A percentile compares a stretch with the other conserved stretches of the same genome.
phyloP scores from a whole-genome alignment of 2,329 filamentous ascomycete genomes.

The Beauveria rudraprayagi region DNA sequence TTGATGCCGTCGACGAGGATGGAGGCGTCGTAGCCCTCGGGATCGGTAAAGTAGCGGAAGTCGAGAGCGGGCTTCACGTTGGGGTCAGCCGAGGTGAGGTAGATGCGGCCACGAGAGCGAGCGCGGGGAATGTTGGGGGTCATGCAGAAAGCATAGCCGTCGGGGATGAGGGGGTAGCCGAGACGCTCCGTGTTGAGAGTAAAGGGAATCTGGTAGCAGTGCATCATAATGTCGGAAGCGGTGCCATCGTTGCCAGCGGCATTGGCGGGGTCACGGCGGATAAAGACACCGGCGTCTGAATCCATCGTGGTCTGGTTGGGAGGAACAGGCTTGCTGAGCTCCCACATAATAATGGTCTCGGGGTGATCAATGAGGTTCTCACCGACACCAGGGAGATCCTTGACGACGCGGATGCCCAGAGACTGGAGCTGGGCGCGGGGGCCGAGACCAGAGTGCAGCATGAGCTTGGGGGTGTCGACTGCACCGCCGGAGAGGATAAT shows the following conservation, averaged over 20 bases:
- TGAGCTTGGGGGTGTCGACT: slow-evolving; percentile 67
- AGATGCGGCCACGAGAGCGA: slow-evolving; percentile 67
- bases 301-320: slow-evolving; percentile 83
- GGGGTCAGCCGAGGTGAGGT: slow-evolving; percentile 68
- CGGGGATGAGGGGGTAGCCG: slow-evolving; percentile 54
- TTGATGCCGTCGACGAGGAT: slow-evolving; percentile 71
- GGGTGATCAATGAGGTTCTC: slow-evolving; percentile 55
- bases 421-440: slow-evolving; percentile 43
- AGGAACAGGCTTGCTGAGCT: slow-evolving; percentile 69
- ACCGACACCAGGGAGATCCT: slow-evolving; percentile 51
- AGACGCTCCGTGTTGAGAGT: slow-evolving; percentile 76
- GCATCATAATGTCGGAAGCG: slow-evolving; percentile 87
- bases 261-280: slow-evolving; percentile 67
- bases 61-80: slow-evolving; percentile 73
- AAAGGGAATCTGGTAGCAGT: slow-evolving; percentile 94
- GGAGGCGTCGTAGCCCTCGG: slow-evolving; percentile 75
- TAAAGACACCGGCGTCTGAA: slow-evolving; percentile 81
- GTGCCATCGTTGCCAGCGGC: slow-evolving; percentile 61
- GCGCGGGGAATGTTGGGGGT: slow-evolving; percentile 84
- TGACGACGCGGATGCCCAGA: slow-evolving; percentile 48
- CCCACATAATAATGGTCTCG: slow-evolving; percentile 58
- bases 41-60: slow-evolving; percentile 84
- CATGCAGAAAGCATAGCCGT: slow-evolving; percentile 86
- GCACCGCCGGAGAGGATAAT: slow-evolving; percentile 75
- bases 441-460: slow-evolving; percentile 51